A percentile compares a stretch with the other conserved stretches of the same genome.
Conservation (phyloP, 208 protist species). For the Acanthamoeba healyi region DNA sequence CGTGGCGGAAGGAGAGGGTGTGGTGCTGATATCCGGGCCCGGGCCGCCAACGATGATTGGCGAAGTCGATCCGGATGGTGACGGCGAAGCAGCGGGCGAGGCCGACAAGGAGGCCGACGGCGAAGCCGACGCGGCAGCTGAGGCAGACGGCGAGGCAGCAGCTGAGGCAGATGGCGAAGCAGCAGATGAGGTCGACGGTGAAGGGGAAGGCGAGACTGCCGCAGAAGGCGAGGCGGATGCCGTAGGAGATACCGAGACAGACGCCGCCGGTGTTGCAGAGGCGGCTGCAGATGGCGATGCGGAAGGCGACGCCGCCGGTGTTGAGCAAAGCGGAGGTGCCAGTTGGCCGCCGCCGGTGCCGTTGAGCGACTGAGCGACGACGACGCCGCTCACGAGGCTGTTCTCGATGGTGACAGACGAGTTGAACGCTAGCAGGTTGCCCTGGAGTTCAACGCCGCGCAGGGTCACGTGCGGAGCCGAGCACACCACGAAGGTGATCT, state of each 20-base stretch:
- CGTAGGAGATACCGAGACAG: neutral
- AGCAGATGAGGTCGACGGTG: neutral
- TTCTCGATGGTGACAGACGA: neutral
- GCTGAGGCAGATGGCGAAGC: neutral
- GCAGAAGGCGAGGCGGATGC: neutral
- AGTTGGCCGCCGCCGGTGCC: neutral
- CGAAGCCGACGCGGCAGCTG: neutral
- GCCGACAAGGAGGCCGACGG: neutral
- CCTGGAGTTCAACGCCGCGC: neutral
- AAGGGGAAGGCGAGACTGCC: neutral
- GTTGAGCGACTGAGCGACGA: neutral
- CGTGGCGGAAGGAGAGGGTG: neutral
- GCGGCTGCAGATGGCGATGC: neutral
- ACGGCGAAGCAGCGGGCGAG: neutral
- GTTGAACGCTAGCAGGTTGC: neutral
- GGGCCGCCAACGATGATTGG: neutral
- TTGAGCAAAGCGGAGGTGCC: neutral
- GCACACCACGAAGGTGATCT: conserved; percentile 6
- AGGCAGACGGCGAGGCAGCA: neutral
- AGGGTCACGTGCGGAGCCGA: neutral
- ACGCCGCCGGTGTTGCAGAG: neutral
- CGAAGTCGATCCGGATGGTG: neutral
- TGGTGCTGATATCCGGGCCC: neutral
- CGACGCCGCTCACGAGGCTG: neutral
- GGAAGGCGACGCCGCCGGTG: neutral